Evolutionary conservation across 495 filamentous ascomycete species (phyloP).

Genomic region (Aspergillus diversus): DNA sequence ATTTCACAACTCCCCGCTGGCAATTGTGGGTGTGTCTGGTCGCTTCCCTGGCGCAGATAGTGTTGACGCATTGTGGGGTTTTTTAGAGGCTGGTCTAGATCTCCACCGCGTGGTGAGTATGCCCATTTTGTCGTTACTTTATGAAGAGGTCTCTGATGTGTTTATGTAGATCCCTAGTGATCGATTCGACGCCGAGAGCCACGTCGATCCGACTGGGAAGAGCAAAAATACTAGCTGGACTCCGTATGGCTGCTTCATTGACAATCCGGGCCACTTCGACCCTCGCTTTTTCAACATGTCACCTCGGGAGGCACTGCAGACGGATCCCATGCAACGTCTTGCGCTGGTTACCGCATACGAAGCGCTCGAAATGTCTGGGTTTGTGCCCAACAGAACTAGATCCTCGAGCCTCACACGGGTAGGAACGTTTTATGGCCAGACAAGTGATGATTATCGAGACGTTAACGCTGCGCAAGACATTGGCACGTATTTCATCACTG

Average conservation of each 20-base stretch:
- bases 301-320: constrained; percentile 25
- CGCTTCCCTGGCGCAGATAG: constrained; percentile 26
- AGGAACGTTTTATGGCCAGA: constrained; percentile 78
- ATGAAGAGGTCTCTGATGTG: not conserved
- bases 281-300: constrained; percentile 43
- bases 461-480: constrained; percentile 73
- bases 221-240: constrained; percentile 35
- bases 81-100: not conserved
- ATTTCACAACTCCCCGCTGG: constrained; percentile 14
- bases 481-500: constrained; percentile 79
- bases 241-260: constrained; percentile 42
- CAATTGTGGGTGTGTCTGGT: constrained; percentile 33
- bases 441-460: constrained; percentile 78
- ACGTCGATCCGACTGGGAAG: constrained; percentile 48
- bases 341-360: constrained; percentile 42
- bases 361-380: constrained; percentile 40
- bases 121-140: not conserved
- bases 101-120: constrained; percentile 2
- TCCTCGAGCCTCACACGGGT: constrained; percentile 55
- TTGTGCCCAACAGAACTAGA: constrained; percentile 23
- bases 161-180: not conserved
- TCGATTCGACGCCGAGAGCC: constrained; percentile 43
- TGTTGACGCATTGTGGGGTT: not conserved
- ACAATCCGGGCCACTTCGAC: constrained; percentile 40
- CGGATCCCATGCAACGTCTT: constrained; percentile 38